Evolutionary conservation across 2,329 filamentous ascomycete genomes (phyloP), one percentile per base, ranked within the genome.

Genomic region (Zopfia rhizophila): DNA sequence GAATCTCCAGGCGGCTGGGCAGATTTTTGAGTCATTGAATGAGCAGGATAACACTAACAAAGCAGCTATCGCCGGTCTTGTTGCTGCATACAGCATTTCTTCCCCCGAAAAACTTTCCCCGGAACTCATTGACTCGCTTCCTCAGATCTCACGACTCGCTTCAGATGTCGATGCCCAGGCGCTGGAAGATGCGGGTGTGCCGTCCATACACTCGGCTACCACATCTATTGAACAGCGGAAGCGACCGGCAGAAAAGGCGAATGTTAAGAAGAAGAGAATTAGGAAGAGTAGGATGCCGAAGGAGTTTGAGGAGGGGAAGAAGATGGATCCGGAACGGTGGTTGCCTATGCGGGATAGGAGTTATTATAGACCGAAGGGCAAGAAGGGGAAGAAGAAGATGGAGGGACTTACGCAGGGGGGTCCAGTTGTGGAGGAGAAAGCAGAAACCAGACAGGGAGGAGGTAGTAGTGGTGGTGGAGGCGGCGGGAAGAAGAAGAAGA

Each of bases 271-370:
- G 48, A 85, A 83, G 65, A 82, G 81, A 62, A 77, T 81, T 24
- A 76, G 80, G 35, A 79, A 81, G 66, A 82, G 78, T 45, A 83
- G 83, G 58, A 77, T 89, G 61, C 88, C 88, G 22, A 90, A 90
- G 73, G 82, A 86, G 62, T 90, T 84, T 63, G 89, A 91, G 48
- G 82, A 89, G 39, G 84, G 81, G 59, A 95, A 91, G 78, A 86
- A 85, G 55, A 83, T 90, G 23, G 94, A 99, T 70, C 87, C 91
- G 0, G 94, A 99, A 74, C 82, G 94, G 53, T 99, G 94, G 94
- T 75, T 99, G 49, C 93, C 94, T 10, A 78, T 97, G 63, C 86
- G 89, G 39, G 94, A 99, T 69, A 83, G 94, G 45, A 94, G 89
- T 60, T 89, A 85, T 28, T 99, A 96, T 73, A 80, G 89, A 35